Conservation (phyloP, 306 rosid species). For the Morella rubra region DNA sequence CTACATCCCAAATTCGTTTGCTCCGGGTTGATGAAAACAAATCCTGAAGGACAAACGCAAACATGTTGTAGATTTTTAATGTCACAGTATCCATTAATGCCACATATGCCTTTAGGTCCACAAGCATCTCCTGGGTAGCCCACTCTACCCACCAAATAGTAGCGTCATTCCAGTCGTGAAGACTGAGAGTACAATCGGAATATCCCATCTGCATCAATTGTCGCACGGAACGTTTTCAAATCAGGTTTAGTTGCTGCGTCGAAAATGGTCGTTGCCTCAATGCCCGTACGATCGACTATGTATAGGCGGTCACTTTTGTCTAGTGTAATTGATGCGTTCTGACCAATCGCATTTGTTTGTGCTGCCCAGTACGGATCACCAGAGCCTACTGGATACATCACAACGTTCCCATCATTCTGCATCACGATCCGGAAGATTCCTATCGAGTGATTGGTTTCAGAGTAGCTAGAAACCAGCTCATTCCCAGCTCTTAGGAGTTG, state of each 20-base stretch:
- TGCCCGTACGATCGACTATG: no score
- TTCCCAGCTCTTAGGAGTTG: not conserved
- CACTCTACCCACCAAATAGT: not conserved
- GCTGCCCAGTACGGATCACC: no score
- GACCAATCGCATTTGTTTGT: no score
- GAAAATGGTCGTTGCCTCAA: not conserved
- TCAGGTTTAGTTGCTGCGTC: not conserved
- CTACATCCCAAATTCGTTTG: not conserved
- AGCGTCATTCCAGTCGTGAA: not conserved
- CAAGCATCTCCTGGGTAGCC: not conserved
- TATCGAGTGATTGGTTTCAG: not conserved
- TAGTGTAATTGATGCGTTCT: no score
- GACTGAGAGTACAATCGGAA: not conserved
- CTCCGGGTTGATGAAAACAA: not conserved
- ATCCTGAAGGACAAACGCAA: not conserved
- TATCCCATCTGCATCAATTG: not conserved
- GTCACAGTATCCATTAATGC: not conserved
- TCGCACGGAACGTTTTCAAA: not conserved
- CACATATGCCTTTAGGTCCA: not conserved
- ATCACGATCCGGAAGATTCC: not conserved
- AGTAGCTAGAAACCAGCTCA: not conserved
- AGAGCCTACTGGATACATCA: not conserved
- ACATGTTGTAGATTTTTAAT: not conserved
- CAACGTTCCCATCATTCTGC: not conserved
- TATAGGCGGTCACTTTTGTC: no score